Evolutionary conservation across 2,329 filamentous ascomycete species (phyloP).

Genomic region (Neofusicoccum umdonicola): DNA sequence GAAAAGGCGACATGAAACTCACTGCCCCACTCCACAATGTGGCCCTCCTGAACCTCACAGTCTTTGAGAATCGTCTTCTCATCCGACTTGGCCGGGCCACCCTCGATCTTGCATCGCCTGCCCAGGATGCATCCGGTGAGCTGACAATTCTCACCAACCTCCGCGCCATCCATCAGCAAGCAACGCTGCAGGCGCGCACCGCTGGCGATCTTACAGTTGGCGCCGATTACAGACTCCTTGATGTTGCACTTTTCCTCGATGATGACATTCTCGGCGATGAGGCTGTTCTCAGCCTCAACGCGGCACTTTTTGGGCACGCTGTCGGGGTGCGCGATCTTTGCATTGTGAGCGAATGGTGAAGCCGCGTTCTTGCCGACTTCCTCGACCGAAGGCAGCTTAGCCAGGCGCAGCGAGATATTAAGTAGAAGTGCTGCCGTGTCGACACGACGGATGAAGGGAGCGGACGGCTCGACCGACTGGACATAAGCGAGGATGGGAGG

Average conservation of each 20-base stretch:
- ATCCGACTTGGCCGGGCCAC: constrained; percentile 56
- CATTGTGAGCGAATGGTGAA: constrained; percentile 73
- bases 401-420: constrained; percentile 77
- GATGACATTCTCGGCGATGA: constrained; percentile 84
- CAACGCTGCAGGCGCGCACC: constrained; percentile 87
- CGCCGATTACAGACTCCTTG: constrained; percentile 86
- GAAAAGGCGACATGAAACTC: constrained; percentile 22
- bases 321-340: constrained; percentile 80
- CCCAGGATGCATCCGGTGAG: constrained; percentile 87
- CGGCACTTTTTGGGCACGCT: constrained; percentile 78
- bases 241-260: constrained; percentile 88
- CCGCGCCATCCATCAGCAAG: constrained; percentile 87
- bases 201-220: constrained; percentile 79
- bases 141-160: constrained; percentile 79
- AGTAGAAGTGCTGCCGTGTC: constrained; percentile 83
- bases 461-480: constrained; percentile 59
- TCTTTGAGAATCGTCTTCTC: constrained; percentile 66
- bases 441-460: constrained; percentile 76
- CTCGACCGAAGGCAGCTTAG: constrained; percentile 73
- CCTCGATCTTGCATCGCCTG: constrained; percentile 76
- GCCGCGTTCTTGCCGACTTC: constrained; percentile 54
- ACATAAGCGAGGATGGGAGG: constrained; percentile 81
- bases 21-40: constrained; percentile 76
- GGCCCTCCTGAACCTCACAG: constrained; percentile 86
- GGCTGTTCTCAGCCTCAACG: constrained; percentile 75